Percentiles rank a stretch among this genome's conserved stretches.
phyloP scores from a whole-genome alignment of 2,329 filamentous ascomycete species.

The Fusarium dimerum region DNA sequence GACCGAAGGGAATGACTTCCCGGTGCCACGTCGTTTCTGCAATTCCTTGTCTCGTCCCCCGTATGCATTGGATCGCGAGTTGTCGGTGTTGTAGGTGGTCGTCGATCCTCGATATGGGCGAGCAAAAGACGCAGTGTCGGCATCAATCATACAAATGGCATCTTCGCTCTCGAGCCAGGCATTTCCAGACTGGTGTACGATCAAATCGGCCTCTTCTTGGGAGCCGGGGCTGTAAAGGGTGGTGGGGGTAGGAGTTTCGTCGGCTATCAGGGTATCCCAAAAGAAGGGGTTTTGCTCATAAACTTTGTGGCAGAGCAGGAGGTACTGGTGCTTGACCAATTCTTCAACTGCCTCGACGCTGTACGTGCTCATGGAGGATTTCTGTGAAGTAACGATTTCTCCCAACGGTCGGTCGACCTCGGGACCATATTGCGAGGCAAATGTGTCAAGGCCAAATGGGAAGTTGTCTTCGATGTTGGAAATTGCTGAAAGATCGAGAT shows the following conservation, averaged over 20 bases:
- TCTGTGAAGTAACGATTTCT: not conserved
- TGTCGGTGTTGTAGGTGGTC: not conserved
- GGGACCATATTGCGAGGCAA: no score
- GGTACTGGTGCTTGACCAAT: constrained; percentile 4
- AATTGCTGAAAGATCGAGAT: constrained; percentile 4
- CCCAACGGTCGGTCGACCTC: constrained; percentile 1
- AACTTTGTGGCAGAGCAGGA: not conserved
- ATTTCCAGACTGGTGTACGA: constrained; percentile 2
- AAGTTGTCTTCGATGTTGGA: not conserved
- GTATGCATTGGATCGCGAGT: not conserved
- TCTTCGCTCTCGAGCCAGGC: constrained; percentile 9
- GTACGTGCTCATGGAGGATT: not conserved
- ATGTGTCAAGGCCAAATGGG: not conserved
- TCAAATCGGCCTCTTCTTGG: constrained; percentile 6
- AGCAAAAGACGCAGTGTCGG: not conserved
- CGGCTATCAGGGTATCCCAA: constrained; percentile 4
- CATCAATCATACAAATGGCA: constrained; percentile 1
- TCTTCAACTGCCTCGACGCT: not conserved
- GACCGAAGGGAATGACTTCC: constrained; percentile 2
- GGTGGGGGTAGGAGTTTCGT: constrained; percentile 1
- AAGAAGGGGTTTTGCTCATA: constrained; percentile 6
- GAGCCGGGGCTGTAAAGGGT: not conserved
- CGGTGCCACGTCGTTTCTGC: not conserved
- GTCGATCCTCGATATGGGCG: not conserved
- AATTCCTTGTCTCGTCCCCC: not conserved